These are phyloP conservation scores for Sporothrix pallida DNA, from an alignment of 2,329 filamentous ascomycete species.

Conservation along the genomic window DNA sequence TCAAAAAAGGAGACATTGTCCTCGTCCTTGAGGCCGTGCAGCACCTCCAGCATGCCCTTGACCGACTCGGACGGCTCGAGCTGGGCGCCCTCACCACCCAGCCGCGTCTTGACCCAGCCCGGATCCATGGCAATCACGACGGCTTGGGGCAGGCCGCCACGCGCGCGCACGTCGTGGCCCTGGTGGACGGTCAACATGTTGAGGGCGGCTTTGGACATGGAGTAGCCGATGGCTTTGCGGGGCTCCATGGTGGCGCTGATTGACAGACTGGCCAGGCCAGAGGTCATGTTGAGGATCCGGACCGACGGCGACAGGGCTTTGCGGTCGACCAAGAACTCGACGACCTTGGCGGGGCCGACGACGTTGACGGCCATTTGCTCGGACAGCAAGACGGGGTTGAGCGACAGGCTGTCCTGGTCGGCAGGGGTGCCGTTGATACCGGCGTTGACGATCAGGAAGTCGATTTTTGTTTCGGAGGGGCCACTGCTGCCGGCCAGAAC, in stretches of 20 bases:
- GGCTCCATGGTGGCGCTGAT: constrained; percentile 42
- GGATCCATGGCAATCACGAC: constrained; percentile 45
- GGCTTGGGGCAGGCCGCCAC: constrained; percentile 37
- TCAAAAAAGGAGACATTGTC: constrained; percentile 42
- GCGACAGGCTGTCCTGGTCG: constrained; percentile 47
- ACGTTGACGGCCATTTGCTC: constrained; percentile 54
- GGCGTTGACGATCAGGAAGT: constrained; percentile 44
- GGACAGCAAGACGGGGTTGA: constrained; percentile 46
- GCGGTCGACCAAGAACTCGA: constrained; percentile 47
- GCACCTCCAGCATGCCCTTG: constrained; percentile 70
- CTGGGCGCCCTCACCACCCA: constrained; percentile 43
- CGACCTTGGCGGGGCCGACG: constrained; percentile 53
- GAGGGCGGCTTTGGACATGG: constrained; percentile 44
- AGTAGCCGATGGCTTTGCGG: constrained; percentile 45
- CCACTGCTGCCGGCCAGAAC: constrained; percentile 38
- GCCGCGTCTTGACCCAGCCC: constrained; percentile 46
- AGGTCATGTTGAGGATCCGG: constrained; percentile 52
- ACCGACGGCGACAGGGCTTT: constrained; percentile 41
- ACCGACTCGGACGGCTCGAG: constrained; percentile 43
- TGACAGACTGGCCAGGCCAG: constrained; percentile 47
- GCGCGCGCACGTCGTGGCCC: constrained; percentile 38
- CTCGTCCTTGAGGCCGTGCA: constrained; percentile 70
- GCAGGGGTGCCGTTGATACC: constrained; percentile 47
- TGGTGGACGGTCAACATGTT: constrained; percentile 47
- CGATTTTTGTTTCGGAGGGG: constrained; percentile 44